Percentiles rank a stretch among this genome's conserved stretches.
Evolutionary conservation across 164 flowering plant species (phyloP).

Genomic region (Sedum album): DNA sequence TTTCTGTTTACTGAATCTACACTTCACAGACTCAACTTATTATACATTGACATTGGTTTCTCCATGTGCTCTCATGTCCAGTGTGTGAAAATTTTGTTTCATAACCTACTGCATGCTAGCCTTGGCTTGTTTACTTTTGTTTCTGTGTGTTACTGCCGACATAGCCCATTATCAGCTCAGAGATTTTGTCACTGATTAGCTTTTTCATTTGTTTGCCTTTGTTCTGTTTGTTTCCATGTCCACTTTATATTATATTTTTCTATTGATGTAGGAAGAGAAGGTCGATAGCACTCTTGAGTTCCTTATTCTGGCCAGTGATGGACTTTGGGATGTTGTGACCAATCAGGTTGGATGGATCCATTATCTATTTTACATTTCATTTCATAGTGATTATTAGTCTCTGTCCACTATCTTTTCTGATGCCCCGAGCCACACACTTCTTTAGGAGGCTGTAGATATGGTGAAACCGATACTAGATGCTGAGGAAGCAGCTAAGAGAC

Average conservation of each 20-base stretch:
- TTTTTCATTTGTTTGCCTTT: neutral
- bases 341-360: conserved; percentile 35
- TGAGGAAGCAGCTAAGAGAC: conserved; percentile 70
- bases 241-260: neutral
- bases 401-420: neutral
- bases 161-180: no score
- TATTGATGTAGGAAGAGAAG: conserved; percentile 53
- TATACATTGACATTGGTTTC: no score
- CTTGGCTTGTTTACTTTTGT: no score
- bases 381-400: neutral
- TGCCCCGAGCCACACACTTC: neutral
- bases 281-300: conserved; percentile 54
- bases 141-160: no score
- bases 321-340: conserved; percentile 82
- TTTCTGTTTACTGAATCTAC: no score
- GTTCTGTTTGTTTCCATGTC: neutral
- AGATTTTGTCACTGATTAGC: neutral
- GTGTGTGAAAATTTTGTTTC: neutral
- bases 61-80: neutral
- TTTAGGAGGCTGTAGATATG: conserved; percentile 86
- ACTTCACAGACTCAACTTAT: no score
- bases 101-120: no score
- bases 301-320: conserved; percentile 79
- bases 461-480: conserved; percentile 62
- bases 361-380: neutral